Base-by-base conservation (phyloP, 371 early-diverging fungal species). In the Mucor sp. region DNA sequence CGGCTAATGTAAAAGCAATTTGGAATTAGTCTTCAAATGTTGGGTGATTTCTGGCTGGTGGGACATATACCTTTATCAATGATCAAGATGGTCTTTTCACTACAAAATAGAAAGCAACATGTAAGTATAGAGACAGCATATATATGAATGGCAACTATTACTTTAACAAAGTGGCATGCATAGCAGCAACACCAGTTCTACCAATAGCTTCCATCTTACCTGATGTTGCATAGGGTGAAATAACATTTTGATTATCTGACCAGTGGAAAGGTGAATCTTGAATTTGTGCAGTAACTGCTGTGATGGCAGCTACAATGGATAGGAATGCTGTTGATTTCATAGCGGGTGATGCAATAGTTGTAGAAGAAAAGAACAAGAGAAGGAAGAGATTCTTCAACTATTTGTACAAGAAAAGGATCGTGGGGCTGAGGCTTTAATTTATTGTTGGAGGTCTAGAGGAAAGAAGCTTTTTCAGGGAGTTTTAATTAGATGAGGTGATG, bases 151-250 rank as follows among this genome's bases (percentile, higher is more conserved):
- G n/a, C n/a, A n/a, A n/a, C n/a, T n/a, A 1, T 63, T 63, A 81
- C 84, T 75, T 78, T 60, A 84, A 62, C 5, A 83, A 69, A 9
- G 70, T 68, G 11, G 81, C 84, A 58, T 83, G 81, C 81, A 81
- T 81, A 23, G 81, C 84, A 23, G 81, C 73, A 15, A 81, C 84
- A 60, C 84, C 83, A 12, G 83, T 80, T 47, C 78, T 72, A 17
- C 83, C 83, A 12, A 61, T 74, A 56, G 79, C 78, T 35, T 79
- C 79, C 81, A 83, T 83, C 70, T 75, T 80, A 30, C 83, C 83
- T 3, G 79, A 66, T 44, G 62, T 67, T 59, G 73, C 69, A 62
- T 69, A 78, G 58, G 80, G 78, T 6, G 82, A 79, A 30, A 76
- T 58, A 53, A 74, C 65, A 41, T 67, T 68, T 60, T 79, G 82